Base-by-base conservation (phyloP, 768 basidiomycete species). In the Russula sp. region DNA sequence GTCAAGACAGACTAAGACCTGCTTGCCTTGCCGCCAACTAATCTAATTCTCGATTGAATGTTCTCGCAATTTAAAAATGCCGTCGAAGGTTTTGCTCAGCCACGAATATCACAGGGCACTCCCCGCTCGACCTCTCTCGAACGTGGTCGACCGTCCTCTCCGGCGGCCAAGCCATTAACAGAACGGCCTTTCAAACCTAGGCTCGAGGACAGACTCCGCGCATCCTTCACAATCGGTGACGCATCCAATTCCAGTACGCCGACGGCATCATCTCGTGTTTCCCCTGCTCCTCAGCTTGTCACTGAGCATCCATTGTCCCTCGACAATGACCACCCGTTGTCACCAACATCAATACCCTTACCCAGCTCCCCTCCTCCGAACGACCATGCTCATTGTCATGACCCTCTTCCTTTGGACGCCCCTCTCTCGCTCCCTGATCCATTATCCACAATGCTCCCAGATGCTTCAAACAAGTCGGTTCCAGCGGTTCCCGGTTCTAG, bases 181-280 rank as follows among this genome's bases (percentile, higher is more conserved):
- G 71, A 66, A 6, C 54, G 63, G 18, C 57, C 71, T 55, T 74
- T 78, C 51, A 87, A 88, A 70, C 77, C 81, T 8, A 87, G 81
- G 27, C 76, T 92, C 2, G 91, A 92, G 73, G 90, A 92, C 62
- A 79, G 91, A 50, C 76, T 92, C n/a, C 82, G 86, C 50, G 85
- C 88, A 76, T 79, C 81, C 32, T 80, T 85, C 67, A 78, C 80
- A 22, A 78, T 80, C 56, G 82, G 80, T 20, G 88, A 90, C 20
- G 75, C 78, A 13, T 82, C 82, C 9, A 76, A 72, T 60, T 63
- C 73, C 20, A 75, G 74, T 27, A 77, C 84, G 0, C 77, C 82
- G 6, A 70, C 72, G 8, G 64, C 64, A 1, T 79, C 83, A 20
- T 69, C 75, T 6, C 76, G 74, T 45, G 71, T 74, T 18, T 80